Evolutionary conservation across 1,139 yeast genomes (phyloP).

Genomic region (Hansenula anomala): DNA sequence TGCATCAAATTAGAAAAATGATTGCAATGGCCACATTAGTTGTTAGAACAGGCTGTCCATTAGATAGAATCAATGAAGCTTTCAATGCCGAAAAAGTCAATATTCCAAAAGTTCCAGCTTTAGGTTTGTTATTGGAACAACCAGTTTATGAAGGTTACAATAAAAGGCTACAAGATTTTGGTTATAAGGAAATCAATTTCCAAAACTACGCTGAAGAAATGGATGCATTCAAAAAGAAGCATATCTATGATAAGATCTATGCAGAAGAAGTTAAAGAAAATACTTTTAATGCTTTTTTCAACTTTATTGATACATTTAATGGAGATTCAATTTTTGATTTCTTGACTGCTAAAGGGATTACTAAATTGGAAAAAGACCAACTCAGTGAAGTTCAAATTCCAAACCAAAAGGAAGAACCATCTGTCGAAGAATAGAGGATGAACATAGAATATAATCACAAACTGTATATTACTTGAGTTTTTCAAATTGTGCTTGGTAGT

Average conservation of each 20-base stretch:
- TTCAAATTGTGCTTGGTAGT: too few species aligned
- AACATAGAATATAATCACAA: too few species aligned
- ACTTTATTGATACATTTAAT: constrained; percentile 76
- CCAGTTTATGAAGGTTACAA: constrained; percentile 92
- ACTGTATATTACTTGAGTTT: too few species aligned
- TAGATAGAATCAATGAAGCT: constrained; percentile 69
- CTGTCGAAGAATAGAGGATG: not conserved
- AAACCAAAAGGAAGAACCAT: constrained; percentile 12
- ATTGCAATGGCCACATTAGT: constrained; percentile 90
- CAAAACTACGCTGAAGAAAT: constrained; percentile 63
- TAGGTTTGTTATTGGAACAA: constrained; percentile 83
- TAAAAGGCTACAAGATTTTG: constrained; percentile 62
- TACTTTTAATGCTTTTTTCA: constrained; percentile 83
- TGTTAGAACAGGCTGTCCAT: constrained; percentile 82
- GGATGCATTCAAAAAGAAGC: constrained; percentile 82
- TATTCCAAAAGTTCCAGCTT: constrained; percentile 96
- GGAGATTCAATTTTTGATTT: constrained; percentile 65
- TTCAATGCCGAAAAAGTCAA: constrained; percentile 72
- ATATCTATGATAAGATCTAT: constrained; percentile 88
- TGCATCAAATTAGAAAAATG: constrained; percentile 98
- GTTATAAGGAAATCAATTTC: constrained; percentile 76
- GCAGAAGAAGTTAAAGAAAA: constrained; percentile 85
- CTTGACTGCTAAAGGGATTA: constrained; percentile 60
- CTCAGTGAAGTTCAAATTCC: constrained; percentile 16
- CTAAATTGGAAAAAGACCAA: constrained; percentile 20